phyloP scores from a whole-genome alignment of 495 filamentous ascomycete species.

The Tuber melanosporum region DNA sequence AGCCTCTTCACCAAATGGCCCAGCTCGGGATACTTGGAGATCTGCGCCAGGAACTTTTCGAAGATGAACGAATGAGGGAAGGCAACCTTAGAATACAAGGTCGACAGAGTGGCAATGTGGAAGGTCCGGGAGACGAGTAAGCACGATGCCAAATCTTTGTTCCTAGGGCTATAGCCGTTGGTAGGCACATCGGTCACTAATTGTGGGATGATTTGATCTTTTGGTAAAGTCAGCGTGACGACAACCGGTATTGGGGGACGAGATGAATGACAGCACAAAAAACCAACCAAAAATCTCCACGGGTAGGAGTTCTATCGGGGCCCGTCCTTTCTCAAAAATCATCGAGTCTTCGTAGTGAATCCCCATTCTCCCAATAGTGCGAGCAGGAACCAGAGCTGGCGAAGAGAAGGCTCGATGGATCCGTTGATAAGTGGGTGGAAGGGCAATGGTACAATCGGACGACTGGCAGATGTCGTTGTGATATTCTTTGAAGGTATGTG shows the following conservation, averaged over 20 bases:
- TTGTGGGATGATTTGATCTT: constrained; percentile 70
- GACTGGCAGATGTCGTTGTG: constrained; percentile 15
- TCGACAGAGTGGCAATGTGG: constrained; percentile 67
- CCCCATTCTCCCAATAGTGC: constrained; percentile 12
- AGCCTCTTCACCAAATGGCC: constrained; percentile 74
- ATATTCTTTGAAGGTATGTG: constrained; percentile 24
- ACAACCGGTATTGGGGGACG: background rate
- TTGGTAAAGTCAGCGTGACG: constrained; percentile 10
- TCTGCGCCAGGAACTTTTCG: constrained; percentile 70
- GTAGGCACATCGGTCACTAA: constrained; percentile 70
- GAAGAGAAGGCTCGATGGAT: constrained; percentile 15
- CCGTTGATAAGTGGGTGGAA: constrained; percentile 10
- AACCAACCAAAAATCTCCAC: constrained; percentile 42
- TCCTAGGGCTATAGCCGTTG: constrained; percentile 69
- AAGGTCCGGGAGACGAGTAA: constrained; percentile 68
- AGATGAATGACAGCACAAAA: constrained; percentile 8
- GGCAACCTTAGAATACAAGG: constrained; percentile 75
- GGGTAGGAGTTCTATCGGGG: constrained; percentile 40
- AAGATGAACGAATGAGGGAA: constrained; percentile 83
- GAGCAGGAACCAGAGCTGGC: background rate
- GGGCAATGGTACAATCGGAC: constrained; percentile 3
- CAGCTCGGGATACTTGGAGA: constrained; percentile 61
- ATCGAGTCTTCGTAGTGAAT: constrained; percentile 14
- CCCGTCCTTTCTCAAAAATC: constrained; percentile 26
- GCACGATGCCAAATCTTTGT: constrained; percentile 73